Percentiles rank a stretch among this genome's conserved stretches.
phyloP scores from a whole-genome alignment of 2,329 filamentous ascomycete species.

The Colletotrichum gloeosporioides region DNA sequence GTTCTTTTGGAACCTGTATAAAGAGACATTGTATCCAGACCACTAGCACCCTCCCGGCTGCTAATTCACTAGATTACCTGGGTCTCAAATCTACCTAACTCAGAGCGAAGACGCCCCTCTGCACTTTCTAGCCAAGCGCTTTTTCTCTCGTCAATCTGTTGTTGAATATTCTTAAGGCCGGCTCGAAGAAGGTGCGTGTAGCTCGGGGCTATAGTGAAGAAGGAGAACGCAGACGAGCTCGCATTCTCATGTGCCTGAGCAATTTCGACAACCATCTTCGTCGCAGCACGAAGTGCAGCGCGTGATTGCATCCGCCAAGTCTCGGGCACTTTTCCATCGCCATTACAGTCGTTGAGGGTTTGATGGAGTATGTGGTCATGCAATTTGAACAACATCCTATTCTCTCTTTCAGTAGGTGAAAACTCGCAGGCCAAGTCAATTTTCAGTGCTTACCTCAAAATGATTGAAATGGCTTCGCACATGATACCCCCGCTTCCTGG shows the following conservation, averaged over 20 bases:
- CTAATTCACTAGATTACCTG: not conserved
- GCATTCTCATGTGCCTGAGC: not conserved
- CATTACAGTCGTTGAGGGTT: not conserved
- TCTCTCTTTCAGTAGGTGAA: not conserved
- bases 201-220: not conserved
- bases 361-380: not conserved
- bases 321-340: not conserved
- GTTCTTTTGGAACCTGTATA: not conserved
- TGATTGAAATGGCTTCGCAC: not conserved
- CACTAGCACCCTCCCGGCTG: not conserved
- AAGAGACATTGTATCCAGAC: not conserved
- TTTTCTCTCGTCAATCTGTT: not conserved
- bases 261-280: not conserved
- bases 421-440: no score
- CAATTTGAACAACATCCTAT: not conserved
- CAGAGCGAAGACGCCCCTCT: not conserved
- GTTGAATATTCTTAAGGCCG: not conserved
- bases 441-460: not conserved
- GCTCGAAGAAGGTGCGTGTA: not conserved
- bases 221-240: not conserved
- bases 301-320: not conserved
- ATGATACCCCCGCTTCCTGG: not conserved
- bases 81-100: not conserved
- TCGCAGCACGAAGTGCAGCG: not conserved
- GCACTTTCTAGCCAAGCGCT: not conserved